phyloP scores from a whole-genome alignment of 257 asterid genomes.

The Solanum rostratum region DNA sequence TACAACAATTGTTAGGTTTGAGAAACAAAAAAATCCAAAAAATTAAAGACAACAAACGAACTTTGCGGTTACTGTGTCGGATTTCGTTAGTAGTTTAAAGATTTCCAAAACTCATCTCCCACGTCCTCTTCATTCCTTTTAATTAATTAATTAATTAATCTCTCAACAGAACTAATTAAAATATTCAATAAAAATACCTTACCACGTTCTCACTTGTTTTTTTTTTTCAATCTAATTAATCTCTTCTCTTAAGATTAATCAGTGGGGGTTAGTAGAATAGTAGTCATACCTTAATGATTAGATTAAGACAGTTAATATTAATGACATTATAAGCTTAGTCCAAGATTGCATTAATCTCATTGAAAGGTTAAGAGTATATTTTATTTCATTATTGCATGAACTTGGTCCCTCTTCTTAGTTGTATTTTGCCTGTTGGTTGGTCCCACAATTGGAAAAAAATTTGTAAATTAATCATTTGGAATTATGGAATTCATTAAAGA shows the following conservation, averaged over 20 bases:
- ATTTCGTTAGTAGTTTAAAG: background rate
- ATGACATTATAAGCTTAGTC: slow-evolving; percentile 4
- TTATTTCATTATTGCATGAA: slow-evolving; percentile 29
- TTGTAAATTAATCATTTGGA: slow-evolving; percentile 18
- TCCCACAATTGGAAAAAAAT: slow-evolving; percentile 36
- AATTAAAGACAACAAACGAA: slow-evolving; percentile 21
- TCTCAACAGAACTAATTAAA: background rate
- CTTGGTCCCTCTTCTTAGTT: slow-evolving; percentile 36
- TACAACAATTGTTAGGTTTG: slow-evolving; percentile 12
- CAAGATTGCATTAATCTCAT: slow-evolving; percentile 9
- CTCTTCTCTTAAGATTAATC: slow-evolving; percentile 13
- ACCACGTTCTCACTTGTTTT: slow-evolving; percentile 39
- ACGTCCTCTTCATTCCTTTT: slow-evolving; percentile 30
- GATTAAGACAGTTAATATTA: slow-evolving; percentile 16
- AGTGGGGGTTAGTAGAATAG: slow-evolving; percentile 8
- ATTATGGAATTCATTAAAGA: slow-evolving; percentile 15
- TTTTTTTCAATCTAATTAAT: background rate
- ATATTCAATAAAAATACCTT: background rate
- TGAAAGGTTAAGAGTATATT: background rate
- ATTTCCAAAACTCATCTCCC: slow-evolving; percentile 21
- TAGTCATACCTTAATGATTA: slow-evolving; percentile 7
- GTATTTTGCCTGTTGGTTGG: slow-evolving; percentile 46
- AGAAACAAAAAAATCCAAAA: background rate
- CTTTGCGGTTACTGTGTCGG: slow-evolving; percentile 30
- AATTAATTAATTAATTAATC: slow-evolving; percentile 1